Evolutionary conservation across 2,329 filamentous ascomycete genomes (phyloP), one percentile per base, ranked within the genome.

Genomic region (Sporothrix brunneoviolacea): DNA sequence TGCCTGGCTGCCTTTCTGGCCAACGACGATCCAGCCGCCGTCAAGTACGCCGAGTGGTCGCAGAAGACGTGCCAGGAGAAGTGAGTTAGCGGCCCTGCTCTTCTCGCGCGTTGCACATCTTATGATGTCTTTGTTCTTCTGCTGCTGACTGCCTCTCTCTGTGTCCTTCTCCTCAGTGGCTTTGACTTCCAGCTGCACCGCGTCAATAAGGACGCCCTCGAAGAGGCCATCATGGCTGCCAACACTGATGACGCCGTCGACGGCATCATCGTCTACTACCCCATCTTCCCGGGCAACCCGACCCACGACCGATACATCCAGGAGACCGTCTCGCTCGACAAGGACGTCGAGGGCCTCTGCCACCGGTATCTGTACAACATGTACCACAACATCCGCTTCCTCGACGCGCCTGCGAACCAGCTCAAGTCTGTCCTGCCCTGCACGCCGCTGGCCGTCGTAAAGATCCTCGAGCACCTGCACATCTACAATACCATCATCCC

Each of bases 331-430:
- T 83, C 88, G 51, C 78, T 95, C 38, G 72, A 79, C 67, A 97
- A 98, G 70, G 93, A 98, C 63, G 91, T 98, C 58, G 93, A 98
- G 69, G 93, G 93, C 32, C 81, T 98, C 52, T 89, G 86, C 60
- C 91, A 96, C 70, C 84, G 84, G 64, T 91, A 97, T 71, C 86
- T 97, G 64, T 91, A 91, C 80, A 98, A 98, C 78, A 96, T 98
- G 91, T 98, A 97, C 72, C 88, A 96, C 75, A 98, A 98, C 72
- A 82, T 95, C 61, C 88, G 93, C 58, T 97, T 91, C 73, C 77
- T 98, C 51, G 93, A 98, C 69, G 74, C 83, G 21, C 84, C 85
- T 4, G 68, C 76, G 38, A 87, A 89, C 67, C 76, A 74, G 52
- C 87, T 88, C 67, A 97, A 98, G 74, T 94, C 86, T 43, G 88